Evolutionary conservation across 2,329 filamentous ascomycete genomes (phyloP).

Genomic region (Emergomyces orientalis): DNA sequence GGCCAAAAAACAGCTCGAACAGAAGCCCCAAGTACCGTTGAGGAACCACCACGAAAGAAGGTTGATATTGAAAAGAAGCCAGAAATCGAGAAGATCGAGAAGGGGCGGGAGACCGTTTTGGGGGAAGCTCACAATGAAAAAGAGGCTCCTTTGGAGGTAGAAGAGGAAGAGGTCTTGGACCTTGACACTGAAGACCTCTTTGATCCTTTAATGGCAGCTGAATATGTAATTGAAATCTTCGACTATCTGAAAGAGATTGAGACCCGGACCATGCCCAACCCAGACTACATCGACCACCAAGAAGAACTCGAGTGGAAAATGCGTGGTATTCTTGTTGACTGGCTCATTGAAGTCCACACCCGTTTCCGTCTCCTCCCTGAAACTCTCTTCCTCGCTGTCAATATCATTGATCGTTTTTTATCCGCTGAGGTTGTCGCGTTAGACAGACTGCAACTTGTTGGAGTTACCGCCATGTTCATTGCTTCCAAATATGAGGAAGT

Average conservation of each 20-base stretch:
- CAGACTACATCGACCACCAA: constrained; percentile 94
- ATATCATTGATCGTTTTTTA: constrained; percentile 95
- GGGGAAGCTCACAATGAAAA: constrained; percentile 9
- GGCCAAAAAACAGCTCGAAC: constrained; percentile 52
- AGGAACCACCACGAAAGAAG: constrained; percentile 62
- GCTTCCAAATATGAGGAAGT: constrained; percentile 98
- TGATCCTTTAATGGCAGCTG: constrained; percentile 94
- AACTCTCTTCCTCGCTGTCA: constrained; percentile 88
- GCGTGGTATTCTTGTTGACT: constrained; percentile 94
- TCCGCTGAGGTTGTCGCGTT: constrained; percentile 90
- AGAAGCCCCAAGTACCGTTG: constrained; percentile 51
- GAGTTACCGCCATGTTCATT: constrained; percentile 89
- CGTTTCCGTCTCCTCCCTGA: constrained; percentile 87
- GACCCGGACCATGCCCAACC: constrained; percentile 64
- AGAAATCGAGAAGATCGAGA: constrained; percentile 6
- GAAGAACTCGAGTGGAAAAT: constrained; percentile 97
- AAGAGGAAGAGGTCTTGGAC: constrained; percentile 39
- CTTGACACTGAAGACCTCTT: constrained; percentile 81
- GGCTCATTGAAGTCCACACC: constrained; percentile 91
- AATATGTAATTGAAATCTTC: constrained; percentile 95
- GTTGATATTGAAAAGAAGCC: constrained; percentile 45
- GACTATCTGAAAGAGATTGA: constrained; percentile 82
- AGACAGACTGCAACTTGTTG: constrained; percentile 95
- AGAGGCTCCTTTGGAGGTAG: constrained; percentile 34
- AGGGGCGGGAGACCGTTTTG: neutral